Percentiles rank a stretch among this genome's conserved stretches.
These are phyloP conservation scores for Penicillium digitatum DNA, from an alignment of 2,329 filamentous ascomycete genomes.

Conservation along the genomic window DNA sequence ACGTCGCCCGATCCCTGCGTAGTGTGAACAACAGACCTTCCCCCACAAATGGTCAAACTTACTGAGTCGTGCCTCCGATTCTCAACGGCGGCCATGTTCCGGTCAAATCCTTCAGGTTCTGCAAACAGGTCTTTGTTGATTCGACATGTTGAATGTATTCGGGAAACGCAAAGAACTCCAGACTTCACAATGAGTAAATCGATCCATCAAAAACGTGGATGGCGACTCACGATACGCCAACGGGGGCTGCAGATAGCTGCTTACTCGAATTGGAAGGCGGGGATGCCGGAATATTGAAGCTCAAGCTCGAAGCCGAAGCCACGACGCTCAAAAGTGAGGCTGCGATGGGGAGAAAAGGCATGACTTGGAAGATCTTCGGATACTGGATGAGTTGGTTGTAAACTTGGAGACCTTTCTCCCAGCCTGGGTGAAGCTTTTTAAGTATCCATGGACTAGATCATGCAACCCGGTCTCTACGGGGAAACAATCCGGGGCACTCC, in stretches of 20 bases:
- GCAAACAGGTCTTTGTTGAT: conserved; percentile 50
- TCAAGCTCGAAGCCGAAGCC: conserved; percentile 21
- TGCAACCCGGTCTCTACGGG: too few species aligned
- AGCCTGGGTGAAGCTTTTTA: too few species aligned
- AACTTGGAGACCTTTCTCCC: too few species aligned
- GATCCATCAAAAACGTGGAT: too few species aligned
- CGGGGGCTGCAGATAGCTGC: conserved; percentile 41
- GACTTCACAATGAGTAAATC: conserved; percentile 28
- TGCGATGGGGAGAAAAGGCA: neutral
- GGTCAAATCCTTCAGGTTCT: conserved; percentile 50
- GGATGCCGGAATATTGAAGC: conserved; percentile 36
- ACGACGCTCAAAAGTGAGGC: neutral
- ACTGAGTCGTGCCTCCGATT: conserved; percentile 58
- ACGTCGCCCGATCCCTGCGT: conserved; percentile 50
- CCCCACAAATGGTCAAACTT: conserved; percentile 12
- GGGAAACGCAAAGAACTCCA: conserved; percentile 57
- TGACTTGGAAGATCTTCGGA: too few species aligned
- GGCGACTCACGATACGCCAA: conserved; percentile 45
- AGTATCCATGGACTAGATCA: too few species aligned
- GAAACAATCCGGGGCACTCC: too few species aligned
- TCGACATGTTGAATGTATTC: conserved; percentile 53
- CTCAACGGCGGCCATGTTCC: conserved; percentile 53
- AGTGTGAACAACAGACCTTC: neutral
- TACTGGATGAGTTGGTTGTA: too few species aligned
- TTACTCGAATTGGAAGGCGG: conserved; percentile 31